Evolutionary conservation across 2,329 filamentous ascomycete species (phyloP).

Genomic region (Ophiocordyceps camponoti-floridani): DNA sequence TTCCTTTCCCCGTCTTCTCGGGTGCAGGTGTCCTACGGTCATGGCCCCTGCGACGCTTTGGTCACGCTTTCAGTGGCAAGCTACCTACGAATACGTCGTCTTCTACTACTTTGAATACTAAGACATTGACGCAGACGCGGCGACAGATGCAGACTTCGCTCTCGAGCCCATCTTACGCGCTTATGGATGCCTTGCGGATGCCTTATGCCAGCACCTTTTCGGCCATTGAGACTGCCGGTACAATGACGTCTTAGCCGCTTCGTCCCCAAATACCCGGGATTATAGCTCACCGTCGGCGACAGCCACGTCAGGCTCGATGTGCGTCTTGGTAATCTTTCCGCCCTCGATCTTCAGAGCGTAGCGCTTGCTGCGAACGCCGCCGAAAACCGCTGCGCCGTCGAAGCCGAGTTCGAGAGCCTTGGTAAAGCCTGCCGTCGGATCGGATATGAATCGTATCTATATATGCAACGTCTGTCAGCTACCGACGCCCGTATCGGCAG

Average conservation of each 20-base stretch:
- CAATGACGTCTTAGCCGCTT: not conserved
- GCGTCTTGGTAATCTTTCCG: slow-evolving; percentile 64
- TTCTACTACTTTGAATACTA: too few species aligned
- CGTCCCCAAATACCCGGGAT: too few species aligned
- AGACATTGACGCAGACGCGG: too few species aligned
- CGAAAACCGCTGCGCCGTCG: slow-evolving; percentile 64
- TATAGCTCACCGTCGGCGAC: slow-evolving; percentile 51
- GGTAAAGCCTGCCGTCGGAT: slow-evolving; percentile 64
- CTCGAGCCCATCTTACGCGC: too few species aligned
- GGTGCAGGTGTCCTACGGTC: too few species aligned
- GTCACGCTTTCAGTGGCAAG: too few species aligned
- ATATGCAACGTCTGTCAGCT: not conserved
- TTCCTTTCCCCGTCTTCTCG: not conserved
- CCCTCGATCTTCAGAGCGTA: slow-evolving; percentile 72
- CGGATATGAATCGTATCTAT: slow-evolving; percentile 81
- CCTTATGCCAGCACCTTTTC: slow-evolving; percentile 25
- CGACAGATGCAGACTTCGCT: not conserved
- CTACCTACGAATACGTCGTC: not conserved
- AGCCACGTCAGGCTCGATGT: slow-evolving; percentile 80
- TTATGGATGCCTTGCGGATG: not conserved
- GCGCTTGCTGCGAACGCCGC: slow-evolving; percentile 66
- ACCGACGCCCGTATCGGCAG: not conserved
- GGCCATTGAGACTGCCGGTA: slow-evolving; percentile 26
- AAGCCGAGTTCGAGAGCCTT: slow-evolving; percentile 71
- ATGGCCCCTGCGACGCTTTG: too few species aligned